Evolutionary conservation across 2,329 filamentous ascomycete species (phyloP).

Genomic region (Teratosphaeriaceae sp.): DNA sequence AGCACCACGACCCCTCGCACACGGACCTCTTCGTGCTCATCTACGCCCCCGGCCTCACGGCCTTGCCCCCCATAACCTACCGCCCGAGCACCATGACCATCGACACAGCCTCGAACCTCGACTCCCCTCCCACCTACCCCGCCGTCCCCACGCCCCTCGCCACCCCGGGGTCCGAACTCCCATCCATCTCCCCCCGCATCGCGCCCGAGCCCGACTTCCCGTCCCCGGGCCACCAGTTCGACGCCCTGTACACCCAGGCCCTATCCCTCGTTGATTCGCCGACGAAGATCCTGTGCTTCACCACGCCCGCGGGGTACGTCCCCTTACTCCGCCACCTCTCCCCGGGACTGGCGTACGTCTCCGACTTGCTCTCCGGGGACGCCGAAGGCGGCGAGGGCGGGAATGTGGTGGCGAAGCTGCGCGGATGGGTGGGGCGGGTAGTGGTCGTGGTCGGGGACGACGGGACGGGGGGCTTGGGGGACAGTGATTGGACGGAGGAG

Average conservation of each 20-base stretch:
- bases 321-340: conserved; percentile 81
- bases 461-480: conserved; percentile 71
- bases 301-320: conserved; percentile 70
- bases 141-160: conserved; percentile 47
- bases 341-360: conserved; percentile 81
- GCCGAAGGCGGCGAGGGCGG: conserved; percentile 74
- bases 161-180: conserved; percentile 56
- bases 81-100: conserved; percentile 32
- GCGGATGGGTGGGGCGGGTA: conserved; percentile 56
- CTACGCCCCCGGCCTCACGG: conserved; percentile 69
- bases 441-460: conserved; percentile 61
- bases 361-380: conserved; percentile 56
- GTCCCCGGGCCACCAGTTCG: conserved; percentile 54
- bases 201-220: conserved; percentile 16
- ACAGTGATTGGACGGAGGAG: conserved; percentile 52
- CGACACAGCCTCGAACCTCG: conserved; percentile 56
- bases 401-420: conserved; percentile 61
- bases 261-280: conserved; percentile 74
- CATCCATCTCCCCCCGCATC: conserved; percentile 37
- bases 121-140: conserved; percentile 87
- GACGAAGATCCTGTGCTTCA: conserved; percentile 83
- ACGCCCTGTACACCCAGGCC: conserved; percentile 74
- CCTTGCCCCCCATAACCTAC: conserved; percentile 38
- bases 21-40: conserved; percentile 83
- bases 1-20: conserved; percentile 63